These are phyloP conservation scores for Botrytis paeoniae DNA, from an alignment of 2,329 filamentous ascomycete genomes.

Conservation along the genomic window DNA sequence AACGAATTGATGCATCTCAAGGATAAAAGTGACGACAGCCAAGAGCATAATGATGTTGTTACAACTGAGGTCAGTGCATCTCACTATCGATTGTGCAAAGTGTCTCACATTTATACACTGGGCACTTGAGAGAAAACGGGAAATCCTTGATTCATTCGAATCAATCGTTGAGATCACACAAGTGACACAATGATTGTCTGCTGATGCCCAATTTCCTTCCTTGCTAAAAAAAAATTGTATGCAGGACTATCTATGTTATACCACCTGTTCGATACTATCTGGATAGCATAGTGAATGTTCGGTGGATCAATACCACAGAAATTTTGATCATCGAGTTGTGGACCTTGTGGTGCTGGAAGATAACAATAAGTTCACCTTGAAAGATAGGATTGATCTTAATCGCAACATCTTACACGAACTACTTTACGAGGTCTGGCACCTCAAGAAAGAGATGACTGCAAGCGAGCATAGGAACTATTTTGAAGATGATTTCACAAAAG, in stretches of 20 bases:
- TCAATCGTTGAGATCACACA: neutral
- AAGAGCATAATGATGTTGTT: neutral
- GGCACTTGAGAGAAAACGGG: too few relatives aligned
- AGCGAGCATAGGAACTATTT: slow-evolving; percentile 12
- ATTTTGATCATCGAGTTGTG: neutral
- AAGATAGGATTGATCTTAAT: neutral
- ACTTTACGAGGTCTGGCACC: neutral
- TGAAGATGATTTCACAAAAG: slow-evolving; percentile 35
- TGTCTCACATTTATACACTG: neutral
- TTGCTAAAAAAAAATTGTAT: neutral
- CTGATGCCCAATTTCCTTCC: neutral
- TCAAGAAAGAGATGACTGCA: neutral
- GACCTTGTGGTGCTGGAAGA: too few relatives aligned
- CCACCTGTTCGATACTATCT: neutral
- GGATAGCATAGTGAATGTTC: neutral
- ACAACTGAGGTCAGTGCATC: neutral
- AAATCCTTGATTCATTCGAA: neutral
- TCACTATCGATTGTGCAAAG: neutral
- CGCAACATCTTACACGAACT: neutral
- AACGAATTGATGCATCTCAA: neutral
- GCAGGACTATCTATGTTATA: neutral
- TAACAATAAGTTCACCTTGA: neutral
- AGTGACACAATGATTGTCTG: too few relatives aligned
- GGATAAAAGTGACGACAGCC: neutral
- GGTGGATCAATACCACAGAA: neutral